These are phyloP conservation scores for Cadophora sp. DNA, from an alignment of 2,329 filamentous ascomycete genomes.

Conservation along the genomic window DNA sequence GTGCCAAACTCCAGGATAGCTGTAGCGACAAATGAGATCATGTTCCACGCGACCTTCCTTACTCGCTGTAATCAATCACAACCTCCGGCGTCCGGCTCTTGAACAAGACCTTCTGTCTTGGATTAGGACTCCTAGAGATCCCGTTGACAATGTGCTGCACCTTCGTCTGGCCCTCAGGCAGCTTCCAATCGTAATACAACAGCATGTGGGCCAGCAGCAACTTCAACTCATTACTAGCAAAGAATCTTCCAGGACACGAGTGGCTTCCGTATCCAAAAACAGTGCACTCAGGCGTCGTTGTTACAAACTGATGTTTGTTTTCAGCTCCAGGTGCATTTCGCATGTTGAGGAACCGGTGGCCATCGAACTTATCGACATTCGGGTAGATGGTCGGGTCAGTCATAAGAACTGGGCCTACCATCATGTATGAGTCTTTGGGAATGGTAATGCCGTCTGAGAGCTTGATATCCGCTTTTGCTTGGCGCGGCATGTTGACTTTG, in stretches of 20 bases:
- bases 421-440: constrained; percentile 30
- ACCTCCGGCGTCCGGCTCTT: constrained; percentile 19
- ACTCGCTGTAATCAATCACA: too few relatives aligned
- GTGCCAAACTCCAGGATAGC: too few relatives aligned
- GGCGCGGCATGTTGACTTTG: too few relatives aligned
- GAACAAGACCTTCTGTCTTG: constrained; percentile 27
- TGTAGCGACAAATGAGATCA: too few relatives aligned
- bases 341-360: constrained; percentile 33
- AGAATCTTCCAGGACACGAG: constrained; percentile 52
- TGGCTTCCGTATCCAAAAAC: constrained; percentile 50
- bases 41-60: too few relatives aligned
- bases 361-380: constrained; percentile 28
- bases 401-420: constrained; percentile 25
- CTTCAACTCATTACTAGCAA: constrained; percentile 50
- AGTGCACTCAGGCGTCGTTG: constrained; percentile 43
- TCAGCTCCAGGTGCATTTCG: constrained; percentile 31
- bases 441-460: constrained; percentile 45
- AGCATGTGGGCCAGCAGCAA: constrained; percentile 43
- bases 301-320: constrained; percentile 46
- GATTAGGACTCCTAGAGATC: constrained; percentile 22
- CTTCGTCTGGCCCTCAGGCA: constrained; percentile 58
- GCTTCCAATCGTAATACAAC: constrained; percentile 45
- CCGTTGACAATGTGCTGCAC: constrained; percentile 24
- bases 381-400: constrained; percentile 35
- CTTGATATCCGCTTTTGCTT: constrained; percentile 32